phyloP scores from a whole-genome alignment of 2,329 filamentous ascomycete species.

The Claviceps citrina region DNA sequence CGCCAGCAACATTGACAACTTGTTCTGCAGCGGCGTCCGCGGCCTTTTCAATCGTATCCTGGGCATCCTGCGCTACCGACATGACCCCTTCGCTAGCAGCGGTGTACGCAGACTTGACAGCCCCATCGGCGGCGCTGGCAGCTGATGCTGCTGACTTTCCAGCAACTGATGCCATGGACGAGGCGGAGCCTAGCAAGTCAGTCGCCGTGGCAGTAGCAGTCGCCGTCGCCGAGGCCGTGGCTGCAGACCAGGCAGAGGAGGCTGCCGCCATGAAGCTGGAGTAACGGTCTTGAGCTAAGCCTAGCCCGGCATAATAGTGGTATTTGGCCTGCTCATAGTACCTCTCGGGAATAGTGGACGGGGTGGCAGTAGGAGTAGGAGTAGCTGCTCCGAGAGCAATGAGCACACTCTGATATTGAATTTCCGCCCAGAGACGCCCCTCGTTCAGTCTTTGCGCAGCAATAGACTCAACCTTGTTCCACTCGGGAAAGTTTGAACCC shows the following conservation, averaged over 20 bases:
- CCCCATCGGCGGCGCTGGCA: slow-evolving; percentile 32
- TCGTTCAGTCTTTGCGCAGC: slow-evolving; percentile 56
- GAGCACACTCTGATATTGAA: slow-evolving; percentile 55
- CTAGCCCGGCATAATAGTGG: slow-evolving; percentile 64
- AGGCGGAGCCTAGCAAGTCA: slow-evolving; percentile 30
- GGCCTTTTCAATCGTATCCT: slow-evolving; percentile 23
- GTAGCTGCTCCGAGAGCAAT: slow-evolving; percentile 48
- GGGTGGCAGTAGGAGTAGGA: slow-evolving; percentile 29
- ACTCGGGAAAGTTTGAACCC: slow-evolving; percentile 27
- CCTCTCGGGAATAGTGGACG: slow-evolving; percentile 25
- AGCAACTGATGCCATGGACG: slow-evolving; percentile 34
- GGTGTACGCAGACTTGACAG: slow-evolving; percentile 35
- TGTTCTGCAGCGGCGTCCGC: slow-evolving; percentile 31
- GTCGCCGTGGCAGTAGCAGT: slow-evolving; percentile 47
- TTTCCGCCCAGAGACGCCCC: slow-evolving; percentile 54
- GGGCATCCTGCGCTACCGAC: slow-evolving; percentile 23
- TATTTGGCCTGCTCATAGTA: slow-evolving; percentile 45
- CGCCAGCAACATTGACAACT: slow-evolving; percentile 21
- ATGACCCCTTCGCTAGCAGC: slow-evolving; percentile 27
- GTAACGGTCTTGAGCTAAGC: slow-evolving; percentile 65
- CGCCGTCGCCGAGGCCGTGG: slow-evolving; percentile 42
- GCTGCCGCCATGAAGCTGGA: slow-evolving; percentile 59
- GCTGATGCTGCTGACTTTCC: slow-evolving; percentile 29
- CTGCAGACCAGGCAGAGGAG: slow-evolving; percentile 48
- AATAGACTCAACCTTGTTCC: slow-evolving; percentile 42